Percentiles rank a stretch among this genome's conserved stretches.
Evolutionary conservation across 768 basidiomycete species (phyloP).

Genomic region (Tephrocybe rancida): DNA sequence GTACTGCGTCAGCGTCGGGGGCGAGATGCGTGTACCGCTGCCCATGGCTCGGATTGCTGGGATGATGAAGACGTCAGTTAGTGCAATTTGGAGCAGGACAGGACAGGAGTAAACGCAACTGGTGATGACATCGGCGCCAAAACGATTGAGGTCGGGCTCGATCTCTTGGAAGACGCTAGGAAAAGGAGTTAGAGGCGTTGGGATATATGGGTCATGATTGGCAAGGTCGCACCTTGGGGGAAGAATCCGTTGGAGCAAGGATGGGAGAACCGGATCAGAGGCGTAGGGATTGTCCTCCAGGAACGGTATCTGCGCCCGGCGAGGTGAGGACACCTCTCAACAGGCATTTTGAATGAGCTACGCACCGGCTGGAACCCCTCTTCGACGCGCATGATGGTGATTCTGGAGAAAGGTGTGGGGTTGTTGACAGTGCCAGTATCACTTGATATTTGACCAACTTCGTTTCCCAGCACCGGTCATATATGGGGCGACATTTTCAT

Average conservation of each 20-base stretch:
- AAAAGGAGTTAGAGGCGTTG: neutral
- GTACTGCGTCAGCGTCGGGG: constrained; percentile 66
- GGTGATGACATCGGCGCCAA: constrained; percentile 58
- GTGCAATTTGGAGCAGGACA: neutral
- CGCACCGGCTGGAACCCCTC: constrained; percentile 66
- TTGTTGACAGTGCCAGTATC: neutral
- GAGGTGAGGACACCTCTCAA: neutral
- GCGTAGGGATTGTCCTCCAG: constrained; percentile 61
- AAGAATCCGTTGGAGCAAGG: constrained; percentile 57
- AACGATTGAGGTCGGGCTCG: constrained; percentile 59
- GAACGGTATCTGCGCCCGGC: constrained; percentile 45
- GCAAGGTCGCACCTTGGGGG: constrained; percentile 42
- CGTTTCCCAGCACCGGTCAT: neutral
- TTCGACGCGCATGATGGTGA: constrained; percentile 55
- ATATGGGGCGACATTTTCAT: neutral
- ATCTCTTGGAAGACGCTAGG: constrained; percentile 49
- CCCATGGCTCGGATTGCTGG: constrained; percentile 59
- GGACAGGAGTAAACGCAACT: constrained; percentile 34
- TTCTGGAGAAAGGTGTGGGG: neutral
- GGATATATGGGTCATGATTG: neutral
- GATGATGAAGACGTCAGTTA: neutral
- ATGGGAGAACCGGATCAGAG: constrained; percentile 63
- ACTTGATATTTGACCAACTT: constrained; percentile 9
- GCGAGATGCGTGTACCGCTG: constrained; percentile 40
- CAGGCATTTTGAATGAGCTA: neutral